Percentiles rank a stretch among this genome's conserved stretches.
Conservation (phyloP, 2,329 filamentous ascomycete species). For the Elsinoe australis region DNA sequence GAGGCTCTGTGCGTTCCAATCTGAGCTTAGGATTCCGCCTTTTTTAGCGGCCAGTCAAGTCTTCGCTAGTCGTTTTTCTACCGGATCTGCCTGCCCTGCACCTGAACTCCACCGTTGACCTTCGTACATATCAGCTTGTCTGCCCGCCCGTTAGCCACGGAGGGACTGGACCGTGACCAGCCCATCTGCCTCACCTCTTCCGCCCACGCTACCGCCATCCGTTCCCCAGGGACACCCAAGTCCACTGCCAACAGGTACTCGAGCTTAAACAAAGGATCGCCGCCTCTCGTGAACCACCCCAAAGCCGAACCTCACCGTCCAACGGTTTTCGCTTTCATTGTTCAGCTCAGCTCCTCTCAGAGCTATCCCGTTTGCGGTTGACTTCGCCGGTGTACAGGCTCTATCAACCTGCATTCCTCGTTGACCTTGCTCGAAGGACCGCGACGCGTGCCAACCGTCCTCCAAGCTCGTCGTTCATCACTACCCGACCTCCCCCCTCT, state of each 20-base stretch:
- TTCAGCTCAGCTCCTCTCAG: conserved; percentile 16
- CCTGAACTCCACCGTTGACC: conserved; percentile 27
- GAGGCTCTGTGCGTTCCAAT: conserved; percentile 7
- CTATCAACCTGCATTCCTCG: conserved; percentile 14
- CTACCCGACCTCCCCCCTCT: background rate
- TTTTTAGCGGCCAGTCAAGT: conserved; percentile 17
- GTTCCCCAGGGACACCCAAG: conserved; percentile 32
- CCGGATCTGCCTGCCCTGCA: conserved; percentile 16
- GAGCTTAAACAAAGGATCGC: conserved; percentile 47
- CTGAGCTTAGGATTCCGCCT: conserved; percentile 15
- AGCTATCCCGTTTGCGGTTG: conserved; percentile 11
- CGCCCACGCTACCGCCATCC: conserved; percentile 32
- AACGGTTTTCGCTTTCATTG: conserved; percentile 18
- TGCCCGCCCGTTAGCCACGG: conserved; percentile 25
- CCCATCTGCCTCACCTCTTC: conserved; percentile 28
- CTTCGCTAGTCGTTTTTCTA: conserved; percentile 18
- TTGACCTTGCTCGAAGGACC: conserved; percentile 13
- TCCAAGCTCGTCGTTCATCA: background rate
- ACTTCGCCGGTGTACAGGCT: background rate
- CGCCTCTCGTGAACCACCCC: conserved; percentile 31
- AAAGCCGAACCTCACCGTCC: conserved; percentile 21
- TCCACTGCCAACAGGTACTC: conserved; percentile 31
- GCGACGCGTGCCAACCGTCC: conserved; percentile 12
- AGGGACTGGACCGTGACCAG: conserved; percentile 39
- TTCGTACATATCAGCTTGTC: conserved; percentile 39